These are phyloP conservation scores for Calocera cornea DNA, from an alignment of 768 basidiomycete genomes.

Conservation along the genomic window DNA sequence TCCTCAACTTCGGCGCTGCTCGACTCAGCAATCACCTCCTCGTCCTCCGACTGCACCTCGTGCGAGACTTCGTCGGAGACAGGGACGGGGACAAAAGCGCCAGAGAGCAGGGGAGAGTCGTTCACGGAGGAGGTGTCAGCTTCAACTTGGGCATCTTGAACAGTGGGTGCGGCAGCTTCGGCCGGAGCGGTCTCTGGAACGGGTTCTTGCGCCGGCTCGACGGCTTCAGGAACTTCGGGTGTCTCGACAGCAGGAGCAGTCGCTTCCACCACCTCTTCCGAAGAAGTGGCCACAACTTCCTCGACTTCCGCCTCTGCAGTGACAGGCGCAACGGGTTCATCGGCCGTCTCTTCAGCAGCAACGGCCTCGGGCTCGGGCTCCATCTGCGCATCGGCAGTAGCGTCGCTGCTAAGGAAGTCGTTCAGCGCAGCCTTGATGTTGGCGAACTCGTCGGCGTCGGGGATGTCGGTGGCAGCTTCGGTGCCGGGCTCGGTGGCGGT, in stretches of 20 bases:
- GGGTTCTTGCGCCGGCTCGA: too few species aligned
- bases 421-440: not conserved
- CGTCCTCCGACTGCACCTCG: not conserved
- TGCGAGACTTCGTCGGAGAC: not conserved
- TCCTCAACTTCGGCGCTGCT: not conserved
- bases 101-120: not conserved
- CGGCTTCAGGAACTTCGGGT: too few species aligned
- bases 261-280: too few species aligned
- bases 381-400: not conserved
- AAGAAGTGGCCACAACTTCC: too few species aligned
- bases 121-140: not conserved
- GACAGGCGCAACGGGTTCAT: too few species aligned
- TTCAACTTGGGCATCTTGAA: not conserved
- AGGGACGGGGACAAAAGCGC: not conserved
- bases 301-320: too few species aligned
- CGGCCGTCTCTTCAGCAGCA: too few species aligned
- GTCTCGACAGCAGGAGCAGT: too few species aligned
- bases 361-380: not conserved
- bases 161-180: not conserved
- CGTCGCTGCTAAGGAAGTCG: not conserved
- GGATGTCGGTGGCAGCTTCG: not conserved
- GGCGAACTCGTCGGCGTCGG: not conserved
- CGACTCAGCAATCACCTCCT: not conserved
- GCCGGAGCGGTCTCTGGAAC: not conserved
- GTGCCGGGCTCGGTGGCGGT: not conserved